Base-by-base conservation (phyloP, 148 eudicot species). In the Rhododendron griersonianum region DNA sequence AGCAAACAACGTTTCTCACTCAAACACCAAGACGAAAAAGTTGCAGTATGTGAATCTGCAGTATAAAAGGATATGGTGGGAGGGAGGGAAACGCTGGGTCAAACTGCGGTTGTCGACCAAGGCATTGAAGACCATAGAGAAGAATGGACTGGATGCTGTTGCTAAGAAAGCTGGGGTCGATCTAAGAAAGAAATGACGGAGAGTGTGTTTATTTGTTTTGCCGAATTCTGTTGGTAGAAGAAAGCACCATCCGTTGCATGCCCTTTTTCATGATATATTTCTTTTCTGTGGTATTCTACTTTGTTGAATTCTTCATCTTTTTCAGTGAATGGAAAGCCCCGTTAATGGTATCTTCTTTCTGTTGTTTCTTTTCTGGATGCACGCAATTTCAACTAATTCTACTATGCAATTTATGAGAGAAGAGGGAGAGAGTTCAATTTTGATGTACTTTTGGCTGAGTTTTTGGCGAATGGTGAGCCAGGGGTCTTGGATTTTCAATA, bases 151-250 rank as follows among this genome's bases (percentile, higher is more conserved):
- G 41, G 99, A 92, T 89, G 98, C 95, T 71, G 94, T 94, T 65
- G 98, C 98, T 3, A 97, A 97, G 93, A 94, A 97, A 91, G 99
- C 98, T 35, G 99, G 99, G 83, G 93, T 95, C 81, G 98, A 97
- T 89, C 98, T 97, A 71, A 74, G 95, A 84, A 97, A 97, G 92
- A 83, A 90, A 78, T 95, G 85, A 87, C 23, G 7, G 37, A 85
- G 81, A 23, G 23, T 19, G 41, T 19, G 25, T 71, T 16, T 55
- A 5, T 55, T 84, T 77, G 41, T 80, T 82, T 69, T 83, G 7
- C 44, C 47, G 18, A 50, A 73, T 73, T 2, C 65, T 87, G 80
- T 67, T 80, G 85, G 87, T 53, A 55, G 61, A 55, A 35, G 83
- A 81, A 83, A 87, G 83, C 85, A 78, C 28, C 69, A 59, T 21